Evolutionary conservation across 352 stramenopile genomes (phyloP).

Genomic region (Thalassiosira hispida): DNA sequence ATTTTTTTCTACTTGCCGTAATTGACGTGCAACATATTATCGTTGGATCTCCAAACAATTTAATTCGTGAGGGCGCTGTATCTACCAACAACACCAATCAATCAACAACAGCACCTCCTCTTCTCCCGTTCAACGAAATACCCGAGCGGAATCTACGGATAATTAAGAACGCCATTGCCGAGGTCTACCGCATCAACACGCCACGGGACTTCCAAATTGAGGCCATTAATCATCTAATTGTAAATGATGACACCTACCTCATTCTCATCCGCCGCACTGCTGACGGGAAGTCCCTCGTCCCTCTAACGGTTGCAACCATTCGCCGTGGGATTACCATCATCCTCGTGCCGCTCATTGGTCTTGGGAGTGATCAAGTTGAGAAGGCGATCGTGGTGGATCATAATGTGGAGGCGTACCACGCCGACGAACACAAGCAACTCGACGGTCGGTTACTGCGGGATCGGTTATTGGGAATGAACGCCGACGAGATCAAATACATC

Average conservation of each 20-base stretch:
- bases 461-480: not conserved
- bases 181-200: not conserved
- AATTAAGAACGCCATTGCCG: too few species aligned
- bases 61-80: too few species aligned
- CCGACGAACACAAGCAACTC: not conserved
- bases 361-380: slow-evolving; percentile 3
- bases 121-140: too few species aligned
- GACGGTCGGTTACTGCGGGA: not conserved
- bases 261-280: not conserved
- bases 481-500: not conserved
- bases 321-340: not conserved
- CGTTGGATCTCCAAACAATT: too few species aligned
- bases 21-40: too few species aligned
- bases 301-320: not conserved
- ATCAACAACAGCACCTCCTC: too few species aligned
- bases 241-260: not conserved
- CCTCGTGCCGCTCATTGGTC: not conserved
- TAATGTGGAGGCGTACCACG: not conserved
- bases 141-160: too few species aligned
- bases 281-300: not conserved
- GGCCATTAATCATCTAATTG: not conserved
- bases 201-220: not conserved
- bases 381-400: not conserved
- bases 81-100: too few species aligned
- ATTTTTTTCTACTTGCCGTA: too few species aligned